Conservation (phyloP, 192 early-diverging fungal genomes). For the Coemansia javaensis region DNA sequence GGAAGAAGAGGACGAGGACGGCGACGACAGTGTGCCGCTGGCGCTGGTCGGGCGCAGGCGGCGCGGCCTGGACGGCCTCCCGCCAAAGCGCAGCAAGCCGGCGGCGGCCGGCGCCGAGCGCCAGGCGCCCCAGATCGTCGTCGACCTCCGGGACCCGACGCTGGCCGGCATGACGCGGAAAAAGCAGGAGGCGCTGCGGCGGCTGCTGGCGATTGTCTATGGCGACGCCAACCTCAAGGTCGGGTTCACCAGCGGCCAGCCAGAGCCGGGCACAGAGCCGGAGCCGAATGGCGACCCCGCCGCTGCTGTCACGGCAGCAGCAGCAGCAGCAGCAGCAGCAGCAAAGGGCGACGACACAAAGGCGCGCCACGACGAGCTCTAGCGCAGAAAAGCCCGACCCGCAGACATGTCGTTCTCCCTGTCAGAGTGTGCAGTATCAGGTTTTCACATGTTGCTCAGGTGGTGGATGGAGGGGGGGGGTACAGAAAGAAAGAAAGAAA, state of each 20-base stretch:
- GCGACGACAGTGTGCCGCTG: conserved; percentile 6
- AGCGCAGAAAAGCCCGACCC: no score
- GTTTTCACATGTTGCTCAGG: no score
- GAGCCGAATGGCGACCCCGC: no score
- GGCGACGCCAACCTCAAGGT: conserved; percentile 17
- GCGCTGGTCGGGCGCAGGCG: neutral
- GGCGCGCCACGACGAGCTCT: no score
- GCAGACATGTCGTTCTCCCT: no score
- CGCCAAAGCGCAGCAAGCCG: neutral
- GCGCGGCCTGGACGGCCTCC: neutral
- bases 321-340: no score
- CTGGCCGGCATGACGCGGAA: conserved; percentile 1
- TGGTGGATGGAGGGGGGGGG: no score
- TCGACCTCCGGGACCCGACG: conserved; percentile 24
- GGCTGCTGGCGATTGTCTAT: conserved; percentile 16
- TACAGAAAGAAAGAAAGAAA: conserved; percentile 1
- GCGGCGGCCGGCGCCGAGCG: neutral
- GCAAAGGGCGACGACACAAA: no score
- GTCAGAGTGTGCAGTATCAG: no score
- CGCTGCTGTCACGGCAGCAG: no score
- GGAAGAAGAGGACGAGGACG: neutral
- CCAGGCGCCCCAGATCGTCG: conserved; percentile 19
- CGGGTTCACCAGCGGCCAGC: conserved; percentile 4
- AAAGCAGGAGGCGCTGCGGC: conserved; percentile 22
- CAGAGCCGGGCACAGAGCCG: no score